Evolutionary conservation across 2,329 filamentous ascomycete species (phyloP), one percentile per base, ranked within the genome.

Genomic region (Phoma sp.): DNA sequence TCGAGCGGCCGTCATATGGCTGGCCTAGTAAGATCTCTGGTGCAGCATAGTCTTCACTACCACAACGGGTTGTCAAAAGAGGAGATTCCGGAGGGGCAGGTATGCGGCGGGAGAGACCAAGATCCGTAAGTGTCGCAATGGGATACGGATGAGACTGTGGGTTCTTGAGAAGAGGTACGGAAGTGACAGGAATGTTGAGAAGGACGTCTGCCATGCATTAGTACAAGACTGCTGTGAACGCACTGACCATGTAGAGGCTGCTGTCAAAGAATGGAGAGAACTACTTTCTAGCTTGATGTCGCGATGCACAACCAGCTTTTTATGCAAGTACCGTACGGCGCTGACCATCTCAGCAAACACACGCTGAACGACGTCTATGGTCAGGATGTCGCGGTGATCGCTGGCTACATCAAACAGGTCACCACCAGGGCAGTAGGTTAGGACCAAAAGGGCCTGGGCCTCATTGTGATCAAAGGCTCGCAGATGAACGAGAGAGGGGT

Each of bases 241-340:
- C 56, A 65, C 61, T 61, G 64, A 69, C 65, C 55, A 60, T 46
- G 17, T 28, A 37, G 34, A 40, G 29, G 20, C 33, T 37, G 23
- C 36, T 51, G 37, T 49, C 37, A 40, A 63, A 55, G 56, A 64
- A 45, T 29, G 55, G 61, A 59, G 59, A 61, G 56, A 81, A 87
- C 77, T 83, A 95, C 91, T 99, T 81, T 99, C 95, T 54, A 99
- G 87, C 78, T 99, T 99, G 76, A 99, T 96, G 75, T 99, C 95
- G 56, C 95, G 87, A 73, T 99, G 95, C 47, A 98, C 93, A 71
- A 99, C 96, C 63, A 86, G 88, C 66, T 90, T 82, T 47, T 85
- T 81, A 75, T 99, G 95, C 42, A 99, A 80, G 77, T 98, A 97
- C 53, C 83, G 84, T 29, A 96, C 88, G 0, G 93, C 95, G 57